These are phyloP conservation scores for Echria macrotheca DNA, from an alignment of 495 filamentous ascomycete genomes.

Conservation along the genomic window DNA sequence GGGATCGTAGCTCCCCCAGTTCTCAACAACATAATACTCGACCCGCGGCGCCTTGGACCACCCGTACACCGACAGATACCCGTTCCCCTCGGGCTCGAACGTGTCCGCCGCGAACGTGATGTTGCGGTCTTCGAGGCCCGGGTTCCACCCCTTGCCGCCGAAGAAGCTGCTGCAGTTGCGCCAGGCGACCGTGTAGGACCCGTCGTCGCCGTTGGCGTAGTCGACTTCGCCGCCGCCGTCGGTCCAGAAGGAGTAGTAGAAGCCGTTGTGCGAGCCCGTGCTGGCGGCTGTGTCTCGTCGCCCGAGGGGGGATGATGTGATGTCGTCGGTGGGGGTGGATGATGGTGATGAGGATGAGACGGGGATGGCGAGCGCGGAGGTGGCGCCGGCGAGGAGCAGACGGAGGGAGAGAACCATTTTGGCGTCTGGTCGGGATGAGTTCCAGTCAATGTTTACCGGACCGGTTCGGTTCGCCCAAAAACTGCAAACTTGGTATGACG, in stretches of 20 bases:
- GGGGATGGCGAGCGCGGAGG: not conserved
- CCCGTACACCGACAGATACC: slow-evolving; percentile 51
- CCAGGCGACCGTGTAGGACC: slow-evolving; percentile 53
- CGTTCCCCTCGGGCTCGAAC: slow-evolving; percentile 28
- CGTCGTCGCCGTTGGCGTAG: slow-evolving; percentile 48
- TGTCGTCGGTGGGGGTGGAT: too few relatives aligned
- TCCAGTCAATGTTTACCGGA: too few relatives aligned
- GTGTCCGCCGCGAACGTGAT: slow-evolving; percentile 10
- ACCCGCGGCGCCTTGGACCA: slow-evolving; percentile 40
- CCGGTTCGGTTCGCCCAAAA: too few relatives aligned
- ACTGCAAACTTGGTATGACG: too few relatives aligned
- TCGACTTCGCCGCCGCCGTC: slow-evolving; percentile 46
- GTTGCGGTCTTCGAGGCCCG: slow-evolving; percentile 27
- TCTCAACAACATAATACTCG: slow-evolving; percentile 36
- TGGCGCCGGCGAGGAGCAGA: not conserved
- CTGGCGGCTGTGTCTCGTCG: slow-evolving; percentile 21
- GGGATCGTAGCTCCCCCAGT: slow-evolving; percentile 49
- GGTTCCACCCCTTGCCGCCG: slow-evolving; percentile 56
- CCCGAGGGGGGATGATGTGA: too few relatives aligned
- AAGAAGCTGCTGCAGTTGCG: slow-evolving; percentile 50
- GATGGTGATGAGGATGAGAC: not conserved
- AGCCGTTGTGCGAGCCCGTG: slow-evolving; percentile 47
- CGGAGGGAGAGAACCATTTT: too few relatives aligned
- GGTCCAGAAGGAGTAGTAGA: slow-evolving; percentile 58
- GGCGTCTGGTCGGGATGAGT: too few relatives aligned